Evolutionary conservation across 2,329 filamentous ascomycete species (phyloP).

Genomic region (Aureobasidium sp.): DNA sequence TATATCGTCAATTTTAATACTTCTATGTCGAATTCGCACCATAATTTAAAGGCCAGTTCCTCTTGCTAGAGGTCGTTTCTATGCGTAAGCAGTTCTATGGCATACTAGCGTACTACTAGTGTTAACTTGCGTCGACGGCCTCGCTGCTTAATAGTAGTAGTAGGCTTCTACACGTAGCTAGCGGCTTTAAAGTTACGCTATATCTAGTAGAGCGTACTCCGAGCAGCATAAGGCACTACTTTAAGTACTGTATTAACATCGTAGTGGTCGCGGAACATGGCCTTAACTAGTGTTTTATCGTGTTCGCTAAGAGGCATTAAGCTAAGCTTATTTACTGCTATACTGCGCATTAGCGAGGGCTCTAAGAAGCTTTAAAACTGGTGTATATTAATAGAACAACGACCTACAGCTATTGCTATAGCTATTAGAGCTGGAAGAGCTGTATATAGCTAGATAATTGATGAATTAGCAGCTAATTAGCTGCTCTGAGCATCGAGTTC

Average conservation of each 20-base stretch:
- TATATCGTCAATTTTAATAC: neutral
- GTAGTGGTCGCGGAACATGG: too few species aligned
- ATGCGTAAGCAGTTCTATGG: neutral
- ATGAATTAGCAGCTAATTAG: too few species aligned
- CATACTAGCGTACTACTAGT: neutral
- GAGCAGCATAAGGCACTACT: too few species aligned
- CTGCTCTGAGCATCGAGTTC: too few species aligned
- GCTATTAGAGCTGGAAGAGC: too few species aligned
- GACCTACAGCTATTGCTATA: neutral
- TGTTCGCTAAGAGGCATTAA: neutral
- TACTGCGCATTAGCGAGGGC: neutral
- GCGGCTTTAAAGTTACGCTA: neutral
- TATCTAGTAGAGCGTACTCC: neutral
- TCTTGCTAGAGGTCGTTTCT: slow-evolving; percentile 7
- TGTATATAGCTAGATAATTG: too few species aligned
- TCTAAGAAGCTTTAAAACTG: neutral
- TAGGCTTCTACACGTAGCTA: neutral
- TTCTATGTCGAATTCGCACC: neutral
- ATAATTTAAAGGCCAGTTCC: neutral
- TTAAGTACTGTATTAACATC: too few species aligned
- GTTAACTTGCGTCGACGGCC: neutral
- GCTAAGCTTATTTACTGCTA: neutral
- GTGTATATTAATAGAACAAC: neutral
- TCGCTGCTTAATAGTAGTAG: neutral
- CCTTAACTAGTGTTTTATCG: too few species aligned